Conservation (phyloP, 2,329 filamentous ascomycete species). For the Dactylonectria macrodidyma region DNA sequence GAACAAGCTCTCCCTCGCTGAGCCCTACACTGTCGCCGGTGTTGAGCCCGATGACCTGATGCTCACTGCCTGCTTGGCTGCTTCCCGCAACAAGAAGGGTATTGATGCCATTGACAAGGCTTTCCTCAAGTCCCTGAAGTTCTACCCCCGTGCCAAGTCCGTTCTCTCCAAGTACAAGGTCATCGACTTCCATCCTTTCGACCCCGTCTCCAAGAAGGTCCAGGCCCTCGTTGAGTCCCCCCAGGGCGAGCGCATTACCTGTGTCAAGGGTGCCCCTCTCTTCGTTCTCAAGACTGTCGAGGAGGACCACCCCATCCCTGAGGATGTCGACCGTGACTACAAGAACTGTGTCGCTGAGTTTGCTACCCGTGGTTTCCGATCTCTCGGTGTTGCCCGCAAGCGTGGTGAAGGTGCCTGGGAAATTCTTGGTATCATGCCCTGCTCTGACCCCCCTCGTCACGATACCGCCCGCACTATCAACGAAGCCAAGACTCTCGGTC, state of each 20-base stretch:
- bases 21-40: constrained; percentile 86
- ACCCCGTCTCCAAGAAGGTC: constrained; percentile 95
- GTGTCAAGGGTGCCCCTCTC: constrained; percentile 92
- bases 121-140: constrained; percentile 88
- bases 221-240: constrained; percentile 87
- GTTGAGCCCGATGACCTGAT: constrained; percentile 91
- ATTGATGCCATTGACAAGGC: constrained; percentile 96
- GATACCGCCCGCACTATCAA: constrained; percentile 92
- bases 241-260: constrained; percentile 86
- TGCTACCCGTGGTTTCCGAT: constrained; percentile 93
- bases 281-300: constrained; percentile 91
- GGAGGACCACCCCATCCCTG: constrained; percentile 85
- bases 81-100: constrained; percentile 95
- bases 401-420: constrained; percentile 87
- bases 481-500: constrained; percentile 88
- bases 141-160: constrained; percentile 86
- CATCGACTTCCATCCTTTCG: constrained; percentile 88
- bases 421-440: constrained; percentile 95
- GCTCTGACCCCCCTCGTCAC: constrained; percentile 91
- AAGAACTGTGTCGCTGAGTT: constrained; percentile 95
- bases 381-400: constrained; percentile 93
- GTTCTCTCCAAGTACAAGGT: constrained; percentile 89
- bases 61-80: constrained; percentile 91
- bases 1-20: constrained; percentile 91
- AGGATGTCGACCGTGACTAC: constrained; percentile 85